Percentiles rank a stretch among this genome's conserved stretches.
phyloP scores from a whole-genome alignment of 176 grass and related monocot species.

The Oryza meyeriana region DNA sequence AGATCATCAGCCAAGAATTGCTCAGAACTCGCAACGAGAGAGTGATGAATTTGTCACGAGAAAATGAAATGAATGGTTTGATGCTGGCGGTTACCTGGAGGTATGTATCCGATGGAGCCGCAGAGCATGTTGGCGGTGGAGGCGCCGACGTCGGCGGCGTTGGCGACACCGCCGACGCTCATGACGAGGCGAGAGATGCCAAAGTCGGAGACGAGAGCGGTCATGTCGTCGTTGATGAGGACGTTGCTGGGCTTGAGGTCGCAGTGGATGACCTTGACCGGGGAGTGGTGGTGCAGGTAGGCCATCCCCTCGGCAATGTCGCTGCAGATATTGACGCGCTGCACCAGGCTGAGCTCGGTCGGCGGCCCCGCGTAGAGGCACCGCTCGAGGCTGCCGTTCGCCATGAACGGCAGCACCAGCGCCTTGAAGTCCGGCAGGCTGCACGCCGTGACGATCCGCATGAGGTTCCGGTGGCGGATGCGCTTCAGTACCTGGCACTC shows the following conservation, averaged over 20 bases:
- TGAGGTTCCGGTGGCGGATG: conserved; percentile 90
- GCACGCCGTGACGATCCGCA: conserved; percentile 88
- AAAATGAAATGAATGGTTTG: not conserved
- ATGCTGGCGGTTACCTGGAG: conserved; percentile 51
- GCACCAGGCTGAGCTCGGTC: conserved; percentile 60
- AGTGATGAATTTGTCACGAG: not conserved
- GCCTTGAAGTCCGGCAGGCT: conserved; percentile 94
- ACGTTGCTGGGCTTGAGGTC: conserved; percentile 96
- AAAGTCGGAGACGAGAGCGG: conserved; percentile 88
- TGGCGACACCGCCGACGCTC: conserved; percentile 40
- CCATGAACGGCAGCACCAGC: conserved; percentile 93
- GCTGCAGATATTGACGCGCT: conserved; percentile 90
- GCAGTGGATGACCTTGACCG: conserved; percentile 88
- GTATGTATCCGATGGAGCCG: conserved; percentile 90
- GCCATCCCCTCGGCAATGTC: conserved; percentile 89
- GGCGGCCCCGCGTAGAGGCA: conserved; percentile 52
- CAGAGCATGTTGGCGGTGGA: conserved; percentile 85
- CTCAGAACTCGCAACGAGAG: not conserved
- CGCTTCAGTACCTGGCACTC: conserved; percentile 94
- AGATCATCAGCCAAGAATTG: not conserved
- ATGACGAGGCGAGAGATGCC: conserved; percentile 75
- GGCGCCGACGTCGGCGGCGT: conserved; percentile 52
- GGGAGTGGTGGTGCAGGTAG: conserved; percentile 92
- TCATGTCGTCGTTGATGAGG: conserved; percentile 94
- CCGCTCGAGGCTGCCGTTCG: conserved; percentile 83